phyloP scores from a whole-genome alignment of 495 filamentous ascomycete genomes.

The Lophium mytilinum region DNA sequence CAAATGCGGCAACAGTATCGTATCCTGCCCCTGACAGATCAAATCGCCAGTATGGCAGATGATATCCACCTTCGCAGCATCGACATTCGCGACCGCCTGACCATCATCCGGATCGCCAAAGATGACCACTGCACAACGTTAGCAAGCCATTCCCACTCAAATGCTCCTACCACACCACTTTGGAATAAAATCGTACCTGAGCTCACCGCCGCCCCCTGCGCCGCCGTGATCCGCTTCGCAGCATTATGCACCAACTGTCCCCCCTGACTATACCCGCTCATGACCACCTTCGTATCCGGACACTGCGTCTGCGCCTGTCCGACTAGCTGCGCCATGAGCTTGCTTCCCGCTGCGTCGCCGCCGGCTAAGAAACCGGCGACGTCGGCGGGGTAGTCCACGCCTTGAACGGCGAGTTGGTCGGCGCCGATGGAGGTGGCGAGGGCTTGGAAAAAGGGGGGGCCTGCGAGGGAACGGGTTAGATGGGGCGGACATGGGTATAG shows the following conservation, averaged over 20 bases:
- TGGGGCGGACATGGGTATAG: no score
- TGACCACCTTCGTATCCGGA: conserved; percentile 26
- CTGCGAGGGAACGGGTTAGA: no score
- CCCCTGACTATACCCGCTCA: conserved; percentile 28
- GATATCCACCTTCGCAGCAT: conserved; percentile 21
- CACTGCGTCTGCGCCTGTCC: conserved; percentile 18
- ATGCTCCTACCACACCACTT: no score
- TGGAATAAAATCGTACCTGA: conserved; percentile 1
- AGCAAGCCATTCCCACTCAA: no score
- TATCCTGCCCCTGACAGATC: conserved; percentile 17
- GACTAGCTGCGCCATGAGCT: conserved; percentile 22
- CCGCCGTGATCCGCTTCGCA: conserved; percentile 15
- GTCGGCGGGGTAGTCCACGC: conserved; percentile 29
- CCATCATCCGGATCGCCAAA: conserved; percentile 30
- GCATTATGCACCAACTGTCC: conserved; percentile 28
- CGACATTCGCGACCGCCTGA: conserved; percentile 19
- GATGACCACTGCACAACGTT: conserved; percentile 10
- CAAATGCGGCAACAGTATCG: conserved; percentile 23
- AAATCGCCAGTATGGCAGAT: conserved; percentile 26
- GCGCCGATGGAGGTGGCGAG: conserved; percentile 19
- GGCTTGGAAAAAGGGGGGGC: conserved; percentile 23
- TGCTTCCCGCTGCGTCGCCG: conserved; percentile 17
- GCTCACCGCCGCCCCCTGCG: conserved; percentile 18
- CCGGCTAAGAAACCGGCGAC: conserved; percentile 17
- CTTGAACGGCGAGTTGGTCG: conserved; percentile 26